Percentiles rank a stretch among this genome's conserved stretches.
Evolutionary conservation across 208 protist genomes (phyloP).

Genomic region (Leishmania aethiopica): DNA sequence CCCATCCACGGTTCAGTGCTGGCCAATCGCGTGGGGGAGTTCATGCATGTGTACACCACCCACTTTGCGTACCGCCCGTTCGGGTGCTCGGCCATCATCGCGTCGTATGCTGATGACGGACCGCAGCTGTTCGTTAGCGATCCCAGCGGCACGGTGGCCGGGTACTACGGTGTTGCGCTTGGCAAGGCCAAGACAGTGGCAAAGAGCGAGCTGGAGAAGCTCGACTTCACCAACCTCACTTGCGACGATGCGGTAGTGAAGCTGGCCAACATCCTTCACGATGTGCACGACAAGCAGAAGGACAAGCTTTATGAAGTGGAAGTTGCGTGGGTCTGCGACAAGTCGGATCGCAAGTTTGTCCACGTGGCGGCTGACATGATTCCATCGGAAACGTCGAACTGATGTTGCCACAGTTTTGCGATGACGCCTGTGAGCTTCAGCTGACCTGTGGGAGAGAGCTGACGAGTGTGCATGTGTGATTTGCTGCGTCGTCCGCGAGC

Average conservation of each 20-base stretch:
- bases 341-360: constrained; percentile 78
- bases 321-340: constrained; percentile 97
- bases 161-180: constrained; percentile 96
- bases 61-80: constrained; percentile 97
- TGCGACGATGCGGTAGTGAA: constrained; percentile 94
- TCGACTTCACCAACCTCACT: constrained; percentile 94
- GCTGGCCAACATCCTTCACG: constrained; percentile 93
- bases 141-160: constrained; percentile 95
- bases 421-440: not conserved
- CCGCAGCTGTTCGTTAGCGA: constrained; percentile 97
- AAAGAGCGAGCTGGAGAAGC: constrained; percentile 99
- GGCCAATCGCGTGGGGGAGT: constrained; percentile 87
- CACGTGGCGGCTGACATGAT: constrained; percentile 64
- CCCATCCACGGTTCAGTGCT: constrained; percentile 94
- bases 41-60: constrained; percentile 96
- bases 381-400: constrained; percentile 44
- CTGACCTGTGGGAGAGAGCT: not conserved
- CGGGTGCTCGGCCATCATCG: constrained; percentile 95
- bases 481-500: not conserved
- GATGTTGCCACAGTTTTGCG: not conserved
- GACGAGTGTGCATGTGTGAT: not conserved
- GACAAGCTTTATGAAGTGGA: constrained; percentile 98
- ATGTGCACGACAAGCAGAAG: constrained; percentile 83
- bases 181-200: constrained; percentile 98
- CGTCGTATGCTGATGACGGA: constrained; percentile 93